Evolutionary conservation across 2,329 filamentous ascomycete genomes (phyloP).

Genomic region (Penicillium vulpinum): DNA sequence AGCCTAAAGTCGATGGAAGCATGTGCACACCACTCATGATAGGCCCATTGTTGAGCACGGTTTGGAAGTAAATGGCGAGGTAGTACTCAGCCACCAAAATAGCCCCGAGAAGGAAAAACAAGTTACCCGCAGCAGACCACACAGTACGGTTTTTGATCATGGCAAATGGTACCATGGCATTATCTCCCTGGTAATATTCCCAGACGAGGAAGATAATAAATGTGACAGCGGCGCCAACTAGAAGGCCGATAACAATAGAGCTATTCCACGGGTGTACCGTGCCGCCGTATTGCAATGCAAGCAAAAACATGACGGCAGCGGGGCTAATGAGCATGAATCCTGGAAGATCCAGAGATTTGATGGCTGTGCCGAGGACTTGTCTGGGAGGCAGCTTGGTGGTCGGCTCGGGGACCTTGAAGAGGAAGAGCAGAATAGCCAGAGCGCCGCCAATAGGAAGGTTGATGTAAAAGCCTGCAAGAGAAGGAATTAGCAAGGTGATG

Average conservation of each 20-base stretch:
- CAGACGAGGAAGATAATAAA: conserved; percentile 37
- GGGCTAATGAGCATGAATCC: conserved; percentile 24
- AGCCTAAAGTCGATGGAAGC: conserved; percentile 11
- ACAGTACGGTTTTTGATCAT: conserved; percentile 43
- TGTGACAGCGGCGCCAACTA: conserved; percentile 45
- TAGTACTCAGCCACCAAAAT: conserved; percentile 38
- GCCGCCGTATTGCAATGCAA: conserved; percentile 51
- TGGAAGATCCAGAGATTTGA: conserved; percentile 17
- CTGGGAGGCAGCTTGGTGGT: background rate
- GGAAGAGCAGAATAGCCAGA: conserved; percentile 29
- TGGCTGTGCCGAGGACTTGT: background rate
- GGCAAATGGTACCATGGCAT: conserved; percentile 42
- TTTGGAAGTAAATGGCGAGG: conserved; percentile 53
- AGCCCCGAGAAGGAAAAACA: conserved; percentile 22
- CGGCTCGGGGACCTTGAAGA: conserved; percentile 14
- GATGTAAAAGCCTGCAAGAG: conserved; percentile 37
- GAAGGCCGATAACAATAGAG: conserved; percentile 45
- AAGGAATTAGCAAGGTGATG: background rate
- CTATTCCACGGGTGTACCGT: conserved; percentile 38
- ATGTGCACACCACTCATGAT: conserved; percentile 26
- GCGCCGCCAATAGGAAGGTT: conserved; percentile 41
- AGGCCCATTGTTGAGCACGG: conserved; percentile 29
- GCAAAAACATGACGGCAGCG: conserved; percentile 42
- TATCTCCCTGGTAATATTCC: conserved; percentile 42
- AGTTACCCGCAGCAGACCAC: conserved; percentile 3